Evolutionary conservation across 305 asterid genomes (phyloP), one percentile per base, ranked within the genome.

Genomic region (Withania somnifera): DNA sequence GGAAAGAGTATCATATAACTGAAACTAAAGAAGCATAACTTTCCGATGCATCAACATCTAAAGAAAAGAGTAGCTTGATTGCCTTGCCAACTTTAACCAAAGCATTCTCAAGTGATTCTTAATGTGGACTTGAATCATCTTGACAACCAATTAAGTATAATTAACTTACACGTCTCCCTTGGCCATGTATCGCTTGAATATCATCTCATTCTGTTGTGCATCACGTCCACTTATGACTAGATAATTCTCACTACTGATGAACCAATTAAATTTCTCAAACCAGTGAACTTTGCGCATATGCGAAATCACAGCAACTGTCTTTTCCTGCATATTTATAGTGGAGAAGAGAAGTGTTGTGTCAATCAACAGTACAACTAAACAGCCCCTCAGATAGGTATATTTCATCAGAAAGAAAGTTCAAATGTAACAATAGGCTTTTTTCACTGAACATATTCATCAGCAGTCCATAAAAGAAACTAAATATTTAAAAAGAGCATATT

Each of bases 261-360:
- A 95, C 99, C 99, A 95, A 86, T 94, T 94, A 90, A 95, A 95
- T 85, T 95, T 95, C 88, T 95, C 99, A 91, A 95, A 95, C 99
- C 99, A 95, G 87, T 94, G 99, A 88, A 94, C 97, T 90, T 92
- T 95, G 60, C 98, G 98, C 89, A 95, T 95, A 88, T 94, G 98
- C 56, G 98, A 89, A 86, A 95, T 94, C 81, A 94, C 90, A 82
- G 99, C 97, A 84, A 95, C 95, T 68, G 97, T 85, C 89, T 95
- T 95, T 90, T 94, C 99, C 99, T 95, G 90, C 71, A 84, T 84
- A 83, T 80, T 45, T 50, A 79, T 53, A 60, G 79, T 26, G 28
- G 17, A 80, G 36, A 80, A 11, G 34, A 32, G 57, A 45, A 71
- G 79, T 14, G 58, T 7, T 47, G 24, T 26, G 79, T 73, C 60